Evolutionary conservation across 2,329 filamentous ascomycete genomes (phyloP).

Genomic region (Ceratocystis huliohia): DNA sequence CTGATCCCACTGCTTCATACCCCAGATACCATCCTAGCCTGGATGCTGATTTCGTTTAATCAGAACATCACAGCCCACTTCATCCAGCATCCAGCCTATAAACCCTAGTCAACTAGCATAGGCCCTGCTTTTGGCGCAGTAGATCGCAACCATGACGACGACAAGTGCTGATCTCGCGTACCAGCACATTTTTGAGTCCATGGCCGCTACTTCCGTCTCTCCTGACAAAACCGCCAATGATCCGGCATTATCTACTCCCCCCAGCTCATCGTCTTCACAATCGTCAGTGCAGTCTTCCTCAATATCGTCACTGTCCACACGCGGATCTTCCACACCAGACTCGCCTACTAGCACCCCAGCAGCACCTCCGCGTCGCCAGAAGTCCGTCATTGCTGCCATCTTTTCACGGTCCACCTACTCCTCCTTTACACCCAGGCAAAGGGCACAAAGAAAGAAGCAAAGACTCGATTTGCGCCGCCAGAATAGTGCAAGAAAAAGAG

Average conservation of each 20-base stretch:
- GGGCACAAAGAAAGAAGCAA: constrained; percentile 12
- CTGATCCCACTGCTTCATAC: background rate
- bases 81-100: background rate
- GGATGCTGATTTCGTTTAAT: constrained; percentile 3
- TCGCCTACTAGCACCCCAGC: constrained; percentile 9
- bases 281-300: constrained; percentile 6
- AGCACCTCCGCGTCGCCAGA: constrained; percentile 13
- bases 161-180: constrained; percentile 17
- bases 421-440: constrained; percentile 9
- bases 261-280: constrained; percentile 11
- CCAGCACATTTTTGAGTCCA: constrained; percentile 17
- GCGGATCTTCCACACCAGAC: constrained; percentile 11
- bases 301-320: constrained; percentile 6
- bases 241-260: background rate
- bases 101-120: background rate
- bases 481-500: background rate
- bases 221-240: background rate
- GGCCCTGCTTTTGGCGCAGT: constrained; percentile 4
- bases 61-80: background rate
- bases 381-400: constrained; percentile 16
- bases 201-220: background rate
- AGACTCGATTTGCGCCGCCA: background rate
- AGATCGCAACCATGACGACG: constrained; percentile 14
- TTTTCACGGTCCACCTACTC: constrained; percentile 16
- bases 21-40: background rate